These are phyloP conservation scores for Fraxinus greggii DNA, from an alignment of 305 asterid species.

Conservation along the genomic window DNA sequence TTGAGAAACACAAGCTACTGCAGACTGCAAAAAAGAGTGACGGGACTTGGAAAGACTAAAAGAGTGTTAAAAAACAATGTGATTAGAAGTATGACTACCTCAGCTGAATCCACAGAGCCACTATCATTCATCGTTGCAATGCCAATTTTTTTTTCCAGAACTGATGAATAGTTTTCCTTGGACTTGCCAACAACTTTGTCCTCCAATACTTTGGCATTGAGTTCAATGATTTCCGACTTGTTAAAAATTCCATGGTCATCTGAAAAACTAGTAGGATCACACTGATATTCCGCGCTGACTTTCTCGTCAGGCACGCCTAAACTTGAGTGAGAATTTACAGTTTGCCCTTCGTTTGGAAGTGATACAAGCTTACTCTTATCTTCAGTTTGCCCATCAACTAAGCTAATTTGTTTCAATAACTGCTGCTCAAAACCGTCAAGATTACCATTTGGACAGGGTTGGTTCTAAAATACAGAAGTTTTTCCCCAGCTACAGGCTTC, in stretches of 20 bases:
- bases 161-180: conserved; percentile 46
- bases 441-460: conserved; percentile 37
- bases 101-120: conserved; percentile 30
- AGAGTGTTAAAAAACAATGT: not conserved
- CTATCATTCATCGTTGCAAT: conserved; percentile 43
- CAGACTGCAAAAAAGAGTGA: not conserved
- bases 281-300: conserved; percentile 40
- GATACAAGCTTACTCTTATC: conserved; percentile 34
- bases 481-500: conserved; percentile 44
- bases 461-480: conserved; percentile 30
- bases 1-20: not conserved
- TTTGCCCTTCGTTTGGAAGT: conserved; percentile 37
- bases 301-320: conserved; percentile 42
- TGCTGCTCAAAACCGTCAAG: conserved; percentile 36
- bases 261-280: conserved; percentile 33
- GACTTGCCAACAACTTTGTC: conserved; percentile 42
- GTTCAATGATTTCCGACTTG: conserved; percentile 32
- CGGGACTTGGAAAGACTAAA: not conserved
- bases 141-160: conserved; percentile 36
- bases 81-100: conserved; percentile 42
- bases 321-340: conserved; percentile 30
- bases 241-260: conserved; percentile 38
- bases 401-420: conserved; percentile 35
- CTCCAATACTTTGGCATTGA: conserved; percentile 37
- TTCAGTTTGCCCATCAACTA: conserved; percentile 40